Evolutionary conservation across 306 rosid genomes (phyloP).

Genomic region (Quercus variabilis): DNA sequence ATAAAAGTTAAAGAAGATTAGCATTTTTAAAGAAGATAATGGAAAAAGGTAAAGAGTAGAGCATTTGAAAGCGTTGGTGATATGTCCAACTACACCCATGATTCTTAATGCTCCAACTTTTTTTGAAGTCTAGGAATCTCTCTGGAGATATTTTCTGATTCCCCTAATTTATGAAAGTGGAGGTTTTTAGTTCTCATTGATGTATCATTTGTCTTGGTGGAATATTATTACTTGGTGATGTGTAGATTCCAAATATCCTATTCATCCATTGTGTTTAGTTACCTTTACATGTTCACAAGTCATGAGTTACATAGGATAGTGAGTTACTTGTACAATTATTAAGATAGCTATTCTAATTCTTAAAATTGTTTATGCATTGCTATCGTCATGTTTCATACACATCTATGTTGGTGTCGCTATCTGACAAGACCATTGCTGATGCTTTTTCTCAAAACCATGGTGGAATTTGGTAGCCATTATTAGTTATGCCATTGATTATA

Average conservation of each 20-base stretch:
- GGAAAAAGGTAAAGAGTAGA: slow-evolving; percentile 31
- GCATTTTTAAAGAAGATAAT: slow-evolving; percentile 16
- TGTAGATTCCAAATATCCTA: slow-evolving; percentile 26
- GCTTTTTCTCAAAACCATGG: slow-evolving; percentile 5
- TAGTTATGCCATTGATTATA: not conserved
- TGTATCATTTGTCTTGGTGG: slow-evolving; percentile 26
- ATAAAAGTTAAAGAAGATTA: slow-evolving; percentile 28
- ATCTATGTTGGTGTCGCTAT: slow-evolving; percentile 12
- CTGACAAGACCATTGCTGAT: slow-evolving; percentile 14
- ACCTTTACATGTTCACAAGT: slow-evolving; percentile 8
- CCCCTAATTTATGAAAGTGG: slow-evolving; percentile 42
- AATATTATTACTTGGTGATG: slow-evolving; percentile 29
- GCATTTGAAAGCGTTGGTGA: slow-evolving; percentile 33
- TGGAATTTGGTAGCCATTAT: not conserved
- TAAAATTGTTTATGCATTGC: slow-evolving; percentile 1
- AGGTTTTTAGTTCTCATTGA: slow-evolving; percentile 32
- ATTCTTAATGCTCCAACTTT: slow-evolving; percentile 38
- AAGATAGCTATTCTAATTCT: slow-evolving; percentile 25
- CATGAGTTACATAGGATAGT: slow-evolving; percentile 19
- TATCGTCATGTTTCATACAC: slow-evolving; percentile 4
- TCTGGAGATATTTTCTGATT: slow-evolving; percentile 21
- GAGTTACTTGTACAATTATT: slow-evolving; percentile 9
- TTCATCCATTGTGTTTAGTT: slow-evolving; percentile 21
- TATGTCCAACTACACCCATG: slow-evolving; percentile 35
- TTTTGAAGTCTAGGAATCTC: slow-evolving; percentile 47